Evolutionary conservation across 1,284 basidiomycete species (phyloP), one percentile per base, ranked within the genome.

Genomic region (Microbotryum saponariae): DNA sequence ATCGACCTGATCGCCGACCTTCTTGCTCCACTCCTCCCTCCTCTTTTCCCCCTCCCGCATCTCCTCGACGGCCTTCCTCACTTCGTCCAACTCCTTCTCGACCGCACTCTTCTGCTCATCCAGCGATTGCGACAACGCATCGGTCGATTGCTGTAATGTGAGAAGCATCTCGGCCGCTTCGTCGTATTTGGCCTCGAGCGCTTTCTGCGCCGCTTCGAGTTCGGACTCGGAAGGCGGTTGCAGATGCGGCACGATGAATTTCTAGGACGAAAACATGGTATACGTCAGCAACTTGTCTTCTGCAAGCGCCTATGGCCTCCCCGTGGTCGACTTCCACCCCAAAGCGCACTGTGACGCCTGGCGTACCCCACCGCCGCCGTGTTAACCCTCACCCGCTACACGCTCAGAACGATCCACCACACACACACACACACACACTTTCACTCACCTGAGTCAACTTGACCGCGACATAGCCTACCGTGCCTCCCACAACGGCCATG

Each of bases 171-270:
- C 82, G 69, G 92, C 88, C 1, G 92, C 92, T 21, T 88, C 90
- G 75, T 97, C 94, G 74, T 97, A 98, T 72, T 97, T 91, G 44
- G 87, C 86, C 10, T 85, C 85, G 56, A 98, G 81, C 2, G 86
- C 85, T 67, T 90, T 84, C 27, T 88, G 84, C 66, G 96, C 92
- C 58, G 84, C 82, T 77, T 96, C 90, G 73, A 97, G 97, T 4
- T 90, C 87, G 21, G 89, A 89, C 4, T 86, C 82, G 3, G 86
- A 84, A 2, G 94, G 94, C 10, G 96, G 93, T 74, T 85, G 85
- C 4, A 98, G 83, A 75, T 97, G 90, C 0, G 96, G 96, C 18
- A 89, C 77, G 31, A 98, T 79, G 76, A 89, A 94, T 85, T 92
- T 96, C 87, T 25, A 0, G n/a, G n/a, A n/a, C n/a, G n/a, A n/a